Evolutionary conservation across 2,329 filamentous ascomycete genomes (phyloP).

Genomic region (Juglanconis oblonga): DNA sequence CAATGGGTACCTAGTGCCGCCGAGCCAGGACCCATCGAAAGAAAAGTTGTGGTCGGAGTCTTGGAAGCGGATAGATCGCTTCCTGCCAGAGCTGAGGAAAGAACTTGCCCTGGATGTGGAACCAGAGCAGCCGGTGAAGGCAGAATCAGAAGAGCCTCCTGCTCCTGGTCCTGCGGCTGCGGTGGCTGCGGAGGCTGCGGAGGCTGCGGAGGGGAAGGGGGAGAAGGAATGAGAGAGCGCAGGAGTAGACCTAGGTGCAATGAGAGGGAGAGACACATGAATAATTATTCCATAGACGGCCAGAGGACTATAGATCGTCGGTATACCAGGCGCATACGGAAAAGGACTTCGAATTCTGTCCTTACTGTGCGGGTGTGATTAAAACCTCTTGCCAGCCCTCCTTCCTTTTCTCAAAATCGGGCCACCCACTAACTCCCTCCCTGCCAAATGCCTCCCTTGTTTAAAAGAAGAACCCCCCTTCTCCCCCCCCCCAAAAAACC

Average conservation of each 20-base stretch:
- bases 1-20: conserved; percentile 77
- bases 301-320: conserved; percentile 4
- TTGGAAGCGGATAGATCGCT: conserved; percentile 64
- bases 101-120: conserved; percentile 53
- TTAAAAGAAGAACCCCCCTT: too few relatives aligned
- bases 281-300: conserved; percentile 5
- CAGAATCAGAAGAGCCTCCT: conserved; percentile 1
- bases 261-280: background rate
- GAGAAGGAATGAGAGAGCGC: conserved; percentile 9
- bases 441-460: too few relatives aligned
- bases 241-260: background rate
- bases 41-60: conserved; percentile 60
- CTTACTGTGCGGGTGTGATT: too few relatives aligned
- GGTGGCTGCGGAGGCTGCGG: conserved; percentile 1
- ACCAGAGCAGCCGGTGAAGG: conserved; percentile 18
- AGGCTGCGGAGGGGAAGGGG: background rate
- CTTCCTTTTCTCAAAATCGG: too few relatives aligned
- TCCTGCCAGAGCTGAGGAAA: conserved; percentile 57
- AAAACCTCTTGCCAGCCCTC: too few relatives aligned
- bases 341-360: background rate
- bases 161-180: background rate
- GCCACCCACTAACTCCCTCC: too few relatives aligned
- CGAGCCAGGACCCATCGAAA: conserved; percentile 53
- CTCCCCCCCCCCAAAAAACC: too few relatives aligned
- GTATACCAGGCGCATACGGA: background rate